A percentile compares a stretch with the other conserved stretches of the same genome.
Conservation (phyloP, 352 stramenopile species). For the Pythium scleroteichum region DNA sequence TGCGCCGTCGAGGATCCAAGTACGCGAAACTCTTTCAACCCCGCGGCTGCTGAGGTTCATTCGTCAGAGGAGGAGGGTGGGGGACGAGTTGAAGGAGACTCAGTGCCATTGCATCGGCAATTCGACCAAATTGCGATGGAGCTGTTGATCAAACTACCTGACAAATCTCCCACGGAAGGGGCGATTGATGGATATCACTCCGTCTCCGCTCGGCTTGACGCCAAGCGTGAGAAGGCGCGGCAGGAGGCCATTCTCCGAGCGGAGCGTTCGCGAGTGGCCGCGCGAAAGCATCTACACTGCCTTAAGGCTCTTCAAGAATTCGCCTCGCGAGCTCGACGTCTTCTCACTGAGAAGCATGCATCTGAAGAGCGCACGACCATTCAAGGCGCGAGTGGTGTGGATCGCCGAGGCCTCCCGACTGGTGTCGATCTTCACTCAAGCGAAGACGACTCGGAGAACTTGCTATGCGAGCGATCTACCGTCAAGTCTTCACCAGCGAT, state of each 20-base stretch:
- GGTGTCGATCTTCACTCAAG: neutral
- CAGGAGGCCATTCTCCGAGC: constrained; percentile 42
- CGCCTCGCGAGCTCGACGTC: constrained; percentile 34
- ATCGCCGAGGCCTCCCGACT: neutral
- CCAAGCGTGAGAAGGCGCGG: constrained; percentile 24
- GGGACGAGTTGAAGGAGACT: no score
- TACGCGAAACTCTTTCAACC: no score
- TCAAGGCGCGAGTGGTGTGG: constrained; percentile 6
- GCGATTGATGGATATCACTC: constrained; percentile 23
- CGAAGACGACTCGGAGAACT: neutral
- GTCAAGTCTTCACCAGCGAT: neutral
- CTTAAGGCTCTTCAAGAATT: constrained; percentile 49
- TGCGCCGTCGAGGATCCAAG: no score
- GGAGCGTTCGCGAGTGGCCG: constrained; percentile 47
- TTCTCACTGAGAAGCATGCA: constrained; percentile 29
- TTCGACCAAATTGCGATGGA: no score
- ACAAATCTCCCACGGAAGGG: neutral
- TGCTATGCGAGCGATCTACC: neutral
- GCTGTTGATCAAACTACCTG: neutral
- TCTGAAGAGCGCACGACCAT: no score
- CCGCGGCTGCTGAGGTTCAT: no score
- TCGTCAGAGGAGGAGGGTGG: no score
- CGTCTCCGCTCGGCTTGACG: constrained; percentile 6
- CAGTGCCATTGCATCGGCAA: no score
- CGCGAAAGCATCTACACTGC: constrained; percentile 51